phyloP scores from a whole-genome alignment of 2,329 filamentous ascomycete genomes.

The Trichoderma sp. region DNA sequence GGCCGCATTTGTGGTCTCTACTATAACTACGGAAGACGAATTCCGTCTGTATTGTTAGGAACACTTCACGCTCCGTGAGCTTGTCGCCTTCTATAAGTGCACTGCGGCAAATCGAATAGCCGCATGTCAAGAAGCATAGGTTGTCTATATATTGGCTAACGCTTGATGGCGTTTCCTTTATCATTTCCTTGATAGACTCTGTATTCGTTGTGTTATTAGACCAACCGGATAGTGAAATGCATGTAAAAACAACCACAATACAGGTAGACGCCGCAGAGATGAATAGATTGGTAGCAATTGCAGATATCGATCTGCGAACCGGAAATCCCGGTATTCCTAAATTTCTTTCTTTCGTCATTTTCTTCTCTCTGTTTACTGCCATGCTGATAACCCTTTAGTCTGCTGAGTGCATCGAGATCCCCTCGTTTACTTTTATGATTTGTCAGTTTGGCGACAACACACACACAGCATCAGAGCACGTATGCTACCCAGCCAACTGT shows the following conservation, averaged over 20 bases:
- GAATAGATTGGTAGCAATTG: no score
- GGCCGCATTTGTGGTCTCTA: neutral
- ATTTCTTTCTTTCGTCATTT: no score
- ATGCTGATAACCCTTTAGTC: neutral
- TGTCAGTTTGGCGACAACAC: neutral
- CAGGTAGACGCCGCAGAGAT: neutral
- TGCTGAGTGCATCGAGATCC: neutral
- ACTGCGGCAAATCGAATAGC: no score
- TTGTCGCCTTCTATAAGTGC: neutral
- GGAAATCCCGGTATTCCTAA: neutral
- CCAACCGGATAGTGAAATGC: no score
- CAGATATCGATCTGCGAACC: neutral
- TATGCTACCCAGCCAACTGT: neutral
- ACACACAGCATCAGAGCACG: neutral
- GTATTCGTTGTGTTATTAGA: no score
- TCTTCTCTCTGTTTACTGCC: neutral
- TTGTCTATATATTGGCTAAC: no score
- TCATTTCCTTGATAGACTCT: no score
- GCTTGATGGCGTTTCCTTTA: accelerated
- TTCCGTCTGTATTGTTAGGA: neutral
- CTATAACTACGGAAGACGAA: neutral
- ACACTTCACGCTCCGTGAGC: neutral
- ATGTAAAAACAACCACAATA: no score
- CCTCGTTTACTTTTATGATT: neutral
- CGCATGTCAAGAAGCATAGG: no score